Evolutionary conservation across 2,329 filamentous ascomycete species (phyloP), one percentile per base, ranked within the genome.

Genomic region (Blastomyces gilchristii): DNA sequence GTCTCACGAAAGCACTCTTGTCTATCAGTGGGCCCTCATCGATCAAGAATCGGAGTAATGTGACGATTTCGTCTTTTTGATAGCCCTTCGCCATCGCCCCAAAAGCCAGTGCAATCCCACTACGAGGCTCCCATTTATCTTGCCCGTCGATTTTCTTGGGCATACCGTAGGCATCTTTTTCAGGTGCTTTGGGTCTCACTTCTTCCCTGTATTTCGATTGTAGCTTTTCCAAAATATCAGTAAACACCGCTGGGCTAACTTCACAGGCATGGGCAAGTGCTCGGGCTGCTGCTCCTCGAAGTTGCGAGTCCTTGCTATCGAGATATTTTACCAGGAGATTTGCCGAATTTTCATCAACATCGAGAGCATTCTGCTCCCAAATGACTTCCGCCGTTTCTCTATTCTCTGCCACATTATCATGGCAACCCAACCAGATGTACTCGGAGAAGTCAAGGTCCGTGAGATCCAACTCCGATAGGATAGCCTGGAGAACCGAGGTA

Each of bases 161-260:
- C 89, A 99, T 96, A 62, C 95, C 94, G 72, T 91, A 97, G 67
- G 93, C 88, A 72, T 99, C 93, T 49, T 93, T 86, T 70, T 93
- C 87, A 12, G 91, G 90, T 57, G 88, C 84, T 64, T 88, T 86
- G 1, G 91, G 89, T 73, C 94, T 95, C 7, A 90, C 88, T 67
- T 93, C 84, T 66, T 92, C 86, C 54, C 82, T 75, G 73, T 99
- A 99, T 1, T 84, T 85, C 5, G 82, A 77, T 70, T 91, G 82
- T 28, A 99, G 80, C 62, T 82, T 81, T 53, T 81, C 76, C 16
- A 96, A 76, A 7, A 91, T 80, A 12, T 81, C 76, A 6, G 82
- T 76, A 64, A 93, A 85, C 0, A 83, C 82, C 0, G 81, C 75
- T 6, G 81, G 81, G 65, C 89, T 83, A 2, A 81, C 74, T 57